Conservation (phyloP, 140 eudicot genomes). For the Oenanthe javanica region DNA sequence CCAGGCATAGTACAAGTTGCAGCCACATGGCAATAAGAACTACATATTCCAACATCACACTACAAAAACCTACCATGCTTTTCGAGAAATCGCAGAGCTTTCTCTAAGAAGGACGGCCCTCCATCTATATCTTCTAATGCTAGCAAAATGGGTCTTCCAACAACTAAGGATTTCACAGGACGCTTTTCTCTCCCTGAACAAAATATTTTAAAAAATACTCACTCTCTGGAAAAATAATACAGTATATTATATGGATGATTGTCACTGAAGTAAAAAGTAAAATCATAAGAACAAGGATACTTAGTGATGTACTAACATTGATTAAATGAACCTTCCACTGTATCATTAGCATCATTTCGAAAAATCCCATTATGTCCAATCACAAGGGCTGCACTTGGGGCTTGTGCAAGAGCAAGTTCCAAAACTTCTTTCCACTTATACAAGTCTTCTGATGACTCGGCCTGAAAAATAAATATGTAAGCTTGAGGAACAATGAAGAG, state of each 20-base stretch:
- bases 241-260: neutral
- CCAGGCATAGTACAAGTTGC: neutral
- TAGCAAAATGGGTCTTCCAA: constrained; percentile 96
- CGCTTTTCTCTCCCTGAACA: constrained; percentile 80
- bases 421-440: constrained; percentile 92
- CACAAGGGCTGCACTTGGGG: constrained; percentile 96
- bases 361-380: constrained; percentile 94
- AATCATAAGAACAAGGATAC: neutral
- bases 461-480: constrained; percentile 31
- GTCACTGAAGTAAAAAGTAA: neutral
- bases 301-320: constrained; percentile 55
- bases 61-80: constrained; percentile 53
- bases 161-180: constrained; percentile 83
- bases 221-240: neutral
- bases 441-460: constrained; percentile 83
- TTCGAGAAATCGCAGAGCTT: constrained; percentile 96
- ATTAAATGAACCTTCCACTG: constrained; percentile 72
- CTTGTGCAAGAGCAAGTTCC: constrained; percentile 94
- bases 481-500: neutral
- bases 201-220: neutral
- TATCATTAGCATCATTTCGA: constrained; percentile 62
- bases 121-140: constrained; percentile 98
- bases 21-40: neutral
- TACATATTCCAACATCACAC: neutral
- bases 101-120: constrained; percentile 94